Conservation (phyloP, 768 basidiomycete genomes). For the Pisolithus tinctorius region DNA sequence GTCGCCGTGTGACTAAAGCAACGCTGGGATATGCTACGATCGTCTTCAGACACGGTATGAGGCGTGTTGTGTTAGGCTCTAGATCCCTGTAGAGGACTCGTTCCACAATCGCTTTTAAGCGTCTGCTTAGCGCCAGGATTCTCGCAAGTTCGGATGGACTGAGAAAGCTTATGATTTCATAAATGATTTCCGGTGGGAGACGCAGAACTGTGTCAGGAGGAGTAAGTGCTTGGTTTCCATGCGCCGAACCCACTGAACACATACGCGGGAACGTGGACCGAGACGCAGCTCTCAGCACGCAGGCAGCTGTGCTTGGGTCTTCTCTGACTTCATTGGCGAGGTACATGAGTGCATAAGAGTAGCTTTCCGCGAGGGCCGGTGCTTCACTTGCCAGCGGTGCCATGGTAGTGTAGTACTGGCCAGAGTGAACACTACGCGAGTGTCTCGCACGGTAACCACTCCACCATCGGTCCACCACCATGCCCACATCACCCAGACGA, state of each 20-base stretch:
- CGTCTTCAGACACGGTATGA: slow-evolving; percentile 9
- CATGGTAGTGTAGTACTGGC: neutral
- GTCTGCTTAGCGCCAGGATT: neutral
- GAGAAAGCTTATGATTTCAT: slow-evolving; percentile 3
- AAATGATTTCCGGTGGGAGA: slow-evolving; percentile 8
- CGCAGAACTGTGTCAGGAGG: neutral
- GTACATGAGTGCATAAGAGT: slow-evolving; percentile 3
- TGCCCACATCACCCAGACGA: slow-evolving; percentile 29
- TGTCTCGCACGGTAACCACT: neutral
- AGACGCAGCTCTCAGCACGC: neutral
- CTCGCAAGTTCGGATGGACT: slow-evolving; percentile 2
- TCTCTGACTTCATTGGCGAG: neutral
- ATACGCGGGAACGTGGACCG: neutral
- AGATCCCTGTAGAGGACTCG: slow-evolving; percentile 5
- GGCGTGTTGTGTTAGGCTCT: neutral
- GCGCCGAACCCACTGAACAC: neutral
- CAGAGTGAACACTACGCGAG: neutral
- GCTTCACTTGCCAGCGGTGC: no score
- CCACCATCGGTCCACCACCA: slow-evolving; percentile 1
- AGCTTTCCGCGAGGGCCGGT: neutral
- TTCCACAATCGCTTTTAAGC: slow-evolving; percentile 4
- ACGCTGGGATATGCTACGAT: slow-evolving; percentile 5
- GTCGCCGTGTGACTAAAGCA: slow-evolving; percentile 5
- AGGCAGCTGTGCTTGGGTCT: neutral
- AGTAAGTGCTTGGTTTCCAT: neutral